Evolutionary conservation across 179 eudicot species (phyloP).

Genomic region (Beta corolliflora): DNA sequence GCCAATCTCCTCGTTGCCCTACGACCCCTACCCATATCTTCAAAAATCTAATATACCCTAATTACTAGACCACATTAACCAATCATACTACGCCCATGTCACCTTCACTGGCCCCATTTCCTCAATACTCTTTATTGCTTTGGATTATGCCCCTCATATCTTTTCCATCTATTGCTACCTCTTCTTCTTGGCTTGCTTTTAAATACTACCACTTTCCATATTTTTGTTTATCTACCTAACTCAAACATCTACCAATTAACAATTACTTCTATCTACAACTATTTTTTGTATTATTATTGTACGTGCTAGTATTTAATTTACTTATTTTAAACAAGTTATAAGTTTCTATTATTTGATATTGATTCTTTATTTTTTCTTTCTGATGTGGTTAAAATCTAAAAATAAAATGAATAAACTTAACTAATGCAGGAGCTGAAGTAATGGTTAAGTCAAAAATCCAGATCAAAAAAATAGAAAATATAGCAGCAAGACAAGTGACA

Average conservation of each 20-base stretch:
- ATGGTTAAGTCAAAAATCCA: slow-evolving; percentile 29
- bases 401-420: not conserved
- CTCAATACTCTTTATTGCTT: not conserved
- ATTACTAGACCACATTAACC: not conserved
- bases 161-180: slow-evolving; percentile 9
- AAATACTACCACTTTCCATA: not conserved
- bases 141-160: not conserved
- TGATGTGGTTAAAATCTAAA: too few relatives aligned
- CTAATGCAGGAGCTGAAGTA: not conserved
- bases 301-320: not conserved
- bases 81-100: slow-evolving; percentile 2
- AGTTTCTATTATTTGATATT: too few relatives aligned
- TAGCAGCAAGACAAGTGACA: slow-evolving; percentile 38
- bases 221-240: not conserved
- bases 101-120: slow-evolving; percentile 8
- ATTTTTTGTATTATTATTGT: not conserved
- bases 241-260: not conserved
- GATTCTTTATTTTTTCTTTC: not conserved
- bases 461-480: slow-evolving; percentile 34
- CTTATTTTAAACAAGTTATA: not conserved
- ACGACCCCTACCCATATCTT: not conserved
- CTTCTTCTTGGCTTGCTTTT: not conserved
- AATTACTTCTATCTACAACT: not conserved
- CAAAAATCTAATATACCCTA: not conserved
- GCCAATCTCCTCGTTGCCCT: not conserved